A percentile compares a stretch with the other conserved stretches of the same genome.
These are phyloP conservation scores for Phaffia australis DNA, from an alignment of 768 basidiomycete genomes.

Conservation along the genomic window DNA sequence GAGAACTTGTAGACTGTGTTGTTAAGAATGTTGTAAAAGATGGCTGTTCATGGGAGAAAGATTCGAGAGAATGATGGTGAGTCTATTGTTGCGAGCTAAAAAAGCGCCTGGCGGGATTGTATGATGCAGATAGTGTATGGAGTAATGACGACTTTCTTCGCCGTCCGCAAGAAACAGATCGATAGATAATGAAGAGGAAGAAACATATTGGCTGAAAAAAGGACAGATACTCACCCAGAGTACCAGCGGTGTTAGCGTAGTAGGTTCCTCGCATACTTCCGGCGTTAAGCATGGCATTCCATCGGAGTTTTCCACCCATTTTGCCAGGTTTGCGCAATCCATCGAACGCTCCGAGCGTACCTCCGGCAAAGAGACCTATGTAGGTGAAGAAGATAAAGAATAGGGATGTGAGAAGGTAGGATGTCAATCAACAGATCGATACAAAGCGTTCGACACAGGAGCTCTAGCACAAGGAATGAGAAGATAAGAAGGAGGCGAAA, in stretches of 20 bases:
- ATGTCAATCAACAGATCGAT: constrained; percentile 33
- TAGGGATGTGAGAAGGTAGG: constrained; percentile 60
- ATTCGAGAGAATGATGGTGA: constrained; percentile 20
- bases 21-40: constrained; percentile 93
- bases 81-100: neutral
- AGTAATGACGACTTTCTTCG: neutral
- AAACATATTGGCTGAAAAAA: constrained; percentile 2
- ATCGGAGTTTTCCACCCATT: constrained; percentile 52
- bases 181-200: neutral
- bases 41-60: constrained; percentile 47
- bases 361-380: constrained; percentile 86
- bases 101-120: too few relatives aligned
- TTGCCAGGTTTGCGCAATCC: constrained; percentile 58
- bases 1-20: constrained; percentile 79
- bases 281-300: constrained; percentile 94
- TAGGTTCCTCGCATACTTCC: constrained; percentile 93
- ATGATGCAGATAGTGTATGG: too few relatives aligned
- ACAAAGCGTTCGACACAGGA: constrained; percentile 16
- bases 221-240: constrained; percentile 62
- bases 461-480: constrained; percentile 38
- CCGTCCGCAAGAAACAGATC: neutral
- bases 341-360: constrained; percentile 90
- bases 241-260: constrained; percentile 95
- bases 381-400: constrained; percentile 47
- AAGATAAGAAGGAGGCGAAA: constrained; percentile 43